Conservation (phyloP, 192 early-diverging fungal genomes). For the Backusella macrospora region DNA sequence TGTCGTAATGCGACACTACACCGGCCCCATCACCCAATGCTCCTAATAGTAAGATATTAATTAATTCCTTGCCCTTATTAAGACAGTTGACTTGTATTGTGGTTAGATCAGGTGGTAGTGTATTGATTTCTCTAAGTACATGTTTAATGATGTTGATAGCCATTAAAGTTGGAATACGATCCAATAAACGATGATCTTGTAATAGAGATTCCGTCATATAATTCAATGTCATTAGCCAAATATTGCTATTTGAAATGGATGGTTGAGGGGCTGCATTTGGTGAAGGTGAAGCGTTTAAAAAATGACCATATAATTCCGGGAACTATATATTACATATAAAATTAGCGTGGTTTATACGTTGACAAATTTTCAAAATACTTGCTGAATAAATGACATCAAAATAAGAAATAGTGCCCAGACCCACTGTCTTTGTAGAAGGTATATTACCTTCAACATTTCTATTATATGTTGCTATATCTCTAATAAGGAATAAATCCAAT, state of each 20-base stretch:
- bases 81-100: slow-evolving; percentile 49
- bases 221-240: slow-evolving; percentile 51
- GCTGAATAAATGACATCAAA: slow-evolving; percentile 42
- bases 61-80: slow-evolving; percentile 51
- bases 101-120: slow-evolving; percentile 45
- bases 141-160: slow-evolving; percentile 54
- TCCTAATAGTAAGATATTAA: slow-evolving; percentile 51
- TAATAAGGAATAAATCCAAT: slow-evolving; percentile 32
- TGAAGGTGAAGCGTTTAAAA: slow-evolving; percentile 26
- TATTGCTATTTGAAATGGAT: slow-evolving; percentile 43
- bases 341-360: no score
- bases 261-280: slow-evolving; percentile 26
- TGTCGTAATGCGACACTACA: slow-evolving; percentile 55
- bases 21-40: slow-evolving; percentile 48
- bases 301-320: slow-evolving; percentile 40
- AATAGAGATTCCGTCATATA: slow-evolving; percentile 47
- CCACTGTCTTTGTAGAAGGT: neutral
- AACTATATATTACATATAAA: slow-evolving; percentile 21
- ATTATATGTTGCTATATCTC: neutral
- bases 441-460: neutral
- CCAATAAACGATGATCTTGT: slow-evolving; percentile 46
- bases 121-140: slow-evolving; percentile 53
- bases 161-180: slow-evolving; percentile 45
- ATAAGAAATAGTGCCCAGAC: slow-evolving; percentile 24
- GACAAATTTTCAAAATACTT: slow-evolving; percentile 8